Evolutionary conservation across 1,284 basidiomycete species (phyloP).

Genomic region (Leccinum pachyderme): DNA sequence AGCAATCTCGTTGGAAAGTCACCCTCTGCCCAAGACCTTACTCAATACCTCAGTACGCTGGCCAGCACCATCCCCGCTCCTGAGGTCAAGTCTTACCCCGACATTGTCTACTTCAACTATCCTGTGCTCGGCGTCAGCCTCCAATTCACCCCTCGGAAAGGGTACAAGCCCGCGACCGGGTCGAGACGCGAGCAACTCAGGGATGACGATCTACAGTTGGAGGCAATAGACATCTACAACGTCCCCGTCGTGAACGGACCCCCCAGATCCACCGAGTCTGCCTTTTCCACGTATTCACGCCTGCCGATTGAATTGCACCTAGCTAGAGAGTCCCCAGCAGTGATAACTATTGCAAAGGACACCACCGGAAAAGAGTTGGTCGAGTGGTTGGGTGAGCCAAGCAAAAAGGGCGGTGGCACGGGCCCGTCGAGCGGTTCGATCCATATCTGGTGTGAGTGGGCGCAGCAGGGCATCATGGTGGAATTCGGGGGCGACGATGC

Average conservation of each 20-base stretch:
- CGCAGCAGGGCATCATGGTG: slow-evolving; percentile 74
- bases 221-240: slow-evolving; percentile 84
- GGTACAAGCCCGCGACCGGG: slow-evolving; percentile 57
- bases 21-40: slow-evolving; percentile 46
- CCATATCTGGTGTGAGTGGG: slow-evolving; percentile 91
- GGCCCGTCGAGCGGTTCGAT: slow-evolving; percentile 82
- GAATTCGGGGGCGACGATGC: slow-evolving; percentile 79
- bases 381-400: slow-evolving; percentile 72
- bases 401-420: slow-evolving; percentile 80
- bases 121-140: slow-evolving; percentile 75
- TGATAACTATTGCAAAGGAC: slow-evolving; percentile 45
- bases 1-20: slow-evolving; percentile 42
- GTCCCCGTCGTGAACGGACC: slow-evolving; percentile 33
- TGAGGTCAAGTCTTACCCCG: slow-evolving; percentile 75
- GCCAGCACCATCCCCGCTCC: slow-evolving; percentile 37
- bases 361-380: slow-evolving; percentile 80
- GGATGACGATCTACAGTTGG: slow-evolving; percentile 52
- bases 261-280: slow-evolving; percentile 41
- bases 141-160: slow-evolving; percentile 58
- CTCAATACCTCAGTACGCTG: slow-evolving; percentile 44
- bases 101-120: slow-evolving; percentile 86
- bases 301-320: slow-evolving; percentile 48
- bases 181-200: slow-evolving; percentile 47
- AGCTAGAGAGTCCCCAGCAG: slow-evolving; percentile 38
- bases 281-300: slow-evolving; percentile 55